A percentile compares a stretch with the other conserved stretches of the same genome.
Conservation (phyloP, 352 stramenopile genomes). For the Thalassiosira sp. region DNA sequence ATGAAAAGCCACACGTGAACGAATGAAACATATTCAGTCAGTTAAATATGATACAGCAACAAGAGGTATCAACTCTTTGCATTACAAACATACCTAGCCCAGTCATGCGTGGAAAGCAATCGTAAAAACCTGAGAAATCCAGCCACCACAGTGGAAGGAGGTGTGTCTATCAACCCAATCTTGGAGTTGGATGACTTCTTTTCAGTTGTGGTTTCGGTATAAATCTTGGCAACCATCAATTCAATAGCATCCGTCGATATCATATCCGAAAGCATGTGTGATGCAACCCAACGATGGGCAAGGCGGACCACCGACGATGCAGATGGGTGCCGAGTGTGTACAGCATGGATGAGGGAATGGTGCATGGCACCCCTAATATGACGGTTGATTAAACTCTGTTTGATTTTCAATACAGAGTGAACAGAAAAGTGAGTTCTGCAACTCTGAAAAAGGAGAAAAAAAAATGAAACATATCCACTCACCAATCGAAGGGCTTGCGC, state of each 20-base stretch:
- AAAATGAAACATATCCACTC: constrained; percentile 12
- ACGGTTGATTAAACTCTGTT: constrained; percentile 53
- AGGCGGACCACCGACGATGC: constrained; percentile 58
- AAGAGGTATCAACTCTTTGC: too few relatives aligned
- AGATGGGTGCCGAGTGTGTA: constrained; percentile 73
- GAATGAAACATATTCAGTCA: constrained; percentile 10
- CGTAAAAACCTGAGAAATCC: constrained; percentile 72
- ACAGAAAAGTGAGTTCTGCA: too few relatives aligned
- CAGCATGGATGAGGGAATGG: constrained; percentile 74
- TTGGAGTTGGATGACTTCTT: constrained; percentile 19
- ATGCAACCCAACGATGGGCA: constrained; percentile 64
- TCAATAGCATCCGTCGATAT: constrained; percentile 72
- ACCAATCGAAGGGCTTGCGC: constrained; percentile 46
- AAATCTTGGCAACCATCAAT: constrained; percentile 75
- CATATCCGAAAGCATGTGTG: constrained; percentile 75
- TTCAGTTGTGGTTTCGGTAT: constrained; percentile 49
- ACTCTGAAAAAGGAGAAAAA: neutral
- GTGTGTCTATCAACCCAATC: constrained; percentile 9
- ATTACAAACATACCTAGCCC: constrained; percentile 54
- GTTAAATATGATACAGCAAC: constrained; percentile 4
- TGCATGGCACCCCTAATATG: constrained; percentile 68
- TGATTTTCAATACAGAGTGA: too few relatives aligned
- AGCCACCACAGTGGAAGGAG: constrained; percentile 51
- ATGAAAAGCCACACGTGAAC: too few relatives aligned
- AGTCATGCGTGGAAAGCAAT: constrained; percentile 70